Base-by-base conservation (phyloP, 139 green algal species). In the Micractinium conductrix region DNA sequence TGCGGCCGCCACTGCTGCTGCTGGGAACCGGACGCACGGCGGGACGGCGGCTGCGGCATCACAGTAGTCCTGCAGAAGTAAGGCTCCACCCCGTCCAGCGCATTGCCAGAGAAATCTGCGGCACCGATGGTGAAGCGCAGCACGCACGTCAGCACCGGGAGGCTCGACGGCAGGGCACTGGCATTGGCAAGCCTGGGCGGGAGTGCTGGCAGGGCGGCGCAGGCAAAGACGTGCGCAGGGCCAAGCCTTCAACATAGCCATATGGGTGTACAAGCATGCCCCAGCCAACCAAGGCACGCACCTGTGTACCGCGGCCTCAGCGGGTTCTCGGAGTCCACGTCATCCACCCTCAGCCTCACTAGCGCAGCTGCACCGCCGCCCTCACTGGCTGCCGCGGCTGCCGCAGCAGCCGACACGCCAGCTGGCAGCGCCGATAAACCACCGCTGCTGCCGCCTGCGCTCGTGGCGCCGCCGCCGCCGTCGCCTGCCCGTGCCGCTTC, bases 81-180 rank as follows among this genome's bases (percentile, higher is more conserved):
- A 2, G 76, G 76, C 40, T 82, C 76, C 4, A 73, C 28, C 1
- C 58, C 62, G 28, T 73, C 58, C 76, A 82, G 50, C 8, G 28
- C 76, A 35, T 82, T 82, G 55, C 76, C 76, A 12, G 76, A 40
- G 42, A 73, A 82, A 4, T 82, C 76, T 82, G 76, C 76, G 60
- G 12, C 0, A 2, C 19, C 30, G 43, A 3, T 4, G 2, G 71
- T 30, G 43, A 50, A 21, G 28, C n/a, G n/a, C n/a, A n/a, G n/a
- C n/a, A n/a, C n/a, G n/a, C n/a, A n/a, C n/a, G n/a, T n/a, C n/a
- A n/a, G n/a, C n/a, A n/a, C n/a, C n/a, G n/a, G n/a, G n/a, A n/a
- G n/a, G n/a, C n/a, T n/a, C n/a, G n/a, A n/a, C n/a, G n/a, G n/a
- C n/a, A n/a, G n/a, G n/a, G n/a, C n/a, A n/a, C n/a, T n/a, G n/a